Conservation (phyloP, 1,284 basidiomycete species). For the Porogramme epimiltina region DNA sequence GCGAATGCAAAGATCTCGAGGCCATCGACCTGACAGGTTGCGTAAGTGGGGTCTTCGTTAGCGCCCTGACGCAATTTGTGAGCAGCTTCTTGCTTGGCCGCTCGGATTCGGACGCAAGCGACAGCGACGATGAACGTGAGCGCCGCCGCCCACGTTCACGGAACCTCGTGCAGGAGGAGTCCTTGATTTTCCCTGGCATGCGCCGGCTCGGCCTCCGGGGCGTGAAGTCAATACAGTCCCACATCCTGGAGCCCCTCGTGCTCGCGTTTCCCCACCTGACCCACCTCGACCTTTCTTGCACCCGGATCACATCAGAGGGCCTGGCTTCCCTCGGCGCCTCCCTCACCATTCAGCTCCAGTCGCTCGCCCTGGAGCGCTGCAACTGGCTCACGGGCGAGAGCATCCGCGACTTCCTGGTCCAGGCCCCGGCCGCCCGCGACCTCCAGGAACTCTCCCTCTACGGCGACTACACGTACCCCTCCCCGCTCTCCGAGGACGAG, state of each 20-base stretch:
- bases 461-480: constrained; percentile 85
- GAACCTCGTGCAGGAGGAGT: constrained; percentile 45
- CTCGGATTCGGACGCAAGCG: constrained; percentile 47
- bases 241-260: constrained; percentile 79
- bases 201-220: constrained; percentile 86
- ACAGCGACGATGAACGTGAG: constrained; percentile 36
- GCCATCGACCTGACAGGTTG: constrained; percentile 95
- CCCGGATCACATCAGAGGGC: constrained; percentile 80
- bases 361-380: constrained; percentile 89
- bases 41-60: constrained; percentile 86
- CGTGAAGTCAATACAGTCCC: constrained; percentile 74
- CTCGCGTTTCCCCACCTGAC: constrained; percentile 86
- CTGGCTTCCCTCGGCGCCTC: constrained; percentile 70
- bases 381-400: constrained; percentile 80
- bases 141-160: constrained; percentile 36
- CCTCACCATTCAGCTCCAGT: constrained; percentile 66
- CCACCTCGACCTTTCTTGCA: constrained; percentile 88
- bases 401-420: constrained; percentile 75
- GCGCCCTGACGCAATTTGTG: constrained; percentile 84
- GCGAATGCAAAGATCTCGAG: constrained; percentile 81
- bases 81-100: constrained; percentile 60
- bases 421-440: constrained; percentile 64
- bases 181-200: constrained; percentile 73
- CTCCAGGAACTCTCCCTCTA: constrained; percentile 87
- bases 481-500: constrained; percentile 74